Evolutionary conservation across 768 basidiomycete species (phyloP).

Genomic region (Suillus tomentosus): DNA sequence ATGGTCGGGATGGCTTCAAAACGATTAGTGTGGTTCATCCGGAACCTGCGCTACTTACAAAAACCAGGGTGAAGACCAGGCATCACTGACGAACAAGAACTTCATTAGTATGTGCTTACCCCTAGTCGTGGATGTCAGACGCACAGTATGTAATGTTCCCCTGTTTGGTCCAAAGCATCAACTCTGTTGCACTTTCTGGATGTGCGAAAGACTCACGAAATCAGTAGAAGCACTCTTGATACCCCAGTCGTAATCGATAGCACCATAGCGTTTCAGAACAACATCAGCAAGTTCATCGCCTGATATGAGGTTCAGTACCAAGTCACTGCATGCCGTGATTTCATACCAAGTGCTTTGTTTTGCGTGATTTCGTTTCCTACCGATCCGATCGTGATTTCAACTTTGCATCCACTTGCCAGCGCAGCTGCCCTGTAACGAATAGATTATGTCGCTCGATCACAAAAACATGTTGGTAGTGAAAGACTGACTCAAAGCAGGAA

Average conservation of each 20-base stretch:
- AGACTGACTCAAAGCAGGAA: slow-evolving; percentile 65
- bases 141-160: slow-evolving; percentile 66
- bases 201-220: slow-evolving; percentile 51
- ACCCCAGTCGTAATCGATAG: slow-evolving; percentile 60
- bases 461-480: background rate
- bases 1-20: slow-evolving; percentile 66
- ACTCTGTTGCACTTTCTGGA: background rate
- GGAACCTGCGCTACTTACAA: slow-evolving; percentile 9
- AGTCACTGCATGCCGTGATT: background rate
- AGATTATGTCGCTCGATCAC: background rate
- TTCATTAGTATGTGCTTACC: slow-evolving; percentile 14
- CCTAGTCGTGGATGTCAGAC: background rate
- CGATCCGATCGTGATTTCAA: slow-evolving; percentile 39
- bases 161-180: background rate
- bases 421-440: slow-evolving; percentile 51
- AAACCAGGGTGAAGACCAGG: slow-evolving; percentile 71
- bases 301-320: slow-evolving; percentile 24
- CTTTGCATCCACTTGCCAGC: slow-evolving; percentile 59
- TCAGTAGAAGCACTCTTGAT: slow-evolving; percentile 72
- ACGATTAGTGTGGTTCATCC: background rate
- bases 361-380: slow-evolving; percentile 56
- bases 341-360: slow-evolving; percentile 59
- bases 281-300: slow-evolving; percentile 63
- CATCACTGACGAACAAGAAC: slow-evolving; percentile 26
- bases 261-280: slow-evolving; percentile 55